Base-by-base conservation (phyloP, 1,284 basidiomycete species). In the Sphagnurus paluster region DNA sequence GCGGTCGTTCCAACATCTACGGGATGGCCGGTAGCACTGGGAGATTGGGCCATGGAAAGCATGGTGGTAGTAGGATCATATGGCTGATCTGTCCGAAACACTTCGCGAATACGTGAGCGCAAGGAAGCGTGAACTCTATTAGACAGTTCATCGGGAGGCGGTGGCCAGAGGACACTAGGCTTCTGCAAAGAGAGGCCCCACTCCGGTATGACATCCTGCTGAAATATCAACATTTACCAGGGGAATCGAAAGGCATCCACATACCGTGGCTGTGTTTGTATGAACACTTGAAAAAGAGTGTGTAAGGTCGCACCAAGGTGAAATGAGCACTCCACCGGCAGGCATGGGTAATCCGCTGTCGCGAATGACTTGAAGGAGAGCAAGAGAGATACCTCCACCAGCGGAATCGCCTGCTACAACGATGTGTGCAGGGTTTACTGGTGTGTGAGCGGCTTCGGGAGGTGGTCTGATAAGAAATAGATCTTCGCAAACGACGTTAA, bases 241-340 rank as follows among this genome's bases (percentile, higher is more conserved):
- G 28, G 2, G 7, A 17, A 19, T 26, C 20, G 5, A 23, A 36
- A 11, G 26, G 29, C 4, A 16, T 23, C 30, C 28, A 58, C 75
- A 54, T 57, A 89, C 92, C 46, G 88, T 95, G 5, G 80, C 77
- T 0, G 91, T 93, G 63, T 98, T 98, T 39, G 77, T 72, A 58
- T 91, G 76, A 36, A 97, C 80, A 49, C 90, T 94, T 0, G 92
- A 91, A 64, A 98, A 98, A 0, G 90, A 94, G 64, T 99, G 96
- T 0, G 93, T 95, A 39, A 98, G 68, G 65, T 98, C 95, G 63
- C 88, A 90, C 92, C 91, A 96, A 0, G 93, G 93, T 23, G 90
- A 93, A 52, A 96, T 86, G 23, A 94, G 69, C 4, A 93, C 75
- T 1, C 81, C 90, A 5, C 92, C 94, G 1, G 93, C 91, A 0